phyloP scores from a whole-genome alignment of 2,329 filamentous ascomycete genomes.

The Colletotrichum viniferum region DNA sequence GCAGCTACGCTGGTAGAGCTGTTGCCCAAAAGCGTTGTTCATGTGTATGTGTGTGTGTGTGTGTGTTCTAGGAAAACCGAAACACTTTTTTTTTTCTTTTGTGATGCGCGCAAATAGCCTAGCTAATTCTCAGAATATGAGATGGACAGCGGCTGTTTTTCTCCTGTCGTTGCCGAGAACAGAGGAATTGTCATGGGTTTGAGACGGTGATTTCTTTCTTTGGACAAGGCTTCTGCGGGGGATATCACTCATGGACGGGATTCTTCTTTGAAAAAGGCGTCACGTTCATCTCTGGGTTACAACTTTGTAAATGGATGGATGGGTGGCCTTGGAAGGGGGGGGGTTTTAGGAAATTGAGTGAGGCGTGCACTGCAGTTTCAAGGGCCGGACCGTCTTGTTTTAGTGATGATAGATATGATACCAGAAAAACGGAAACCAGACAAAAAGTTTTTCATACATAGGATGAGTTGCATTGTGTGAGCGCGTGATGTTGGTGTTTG shows the following conservation, averaged over 20 bases:
- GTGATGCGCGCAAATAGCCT: neutral
- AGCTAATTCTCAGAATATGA: neutral
- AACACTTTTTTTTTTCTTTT: neutral
- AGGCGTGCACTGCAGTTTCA: neutral
- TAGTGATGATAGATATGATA: constrained; percentile 10
- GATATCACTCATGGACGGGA: neutral
- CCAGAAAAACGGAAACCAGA: neutral
- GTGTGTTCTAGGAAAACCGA: neutral
- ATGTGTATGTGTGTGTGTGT: neutral
- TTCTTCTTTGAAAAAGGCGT: neutral
- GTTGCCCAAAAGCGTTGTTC: neutral
- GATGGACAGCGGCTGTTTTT: neutral
- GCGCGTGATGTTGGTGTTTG: neutral
- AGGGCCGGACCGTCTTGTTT: neutral
- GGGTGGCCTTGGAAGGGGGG: neutral
- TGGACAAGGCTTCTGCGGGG: neutral
- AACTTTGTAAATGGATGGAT: neutral
- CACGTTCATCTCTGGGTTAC: neutral
- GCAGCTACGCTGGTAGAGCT: constrained; percentile 12
- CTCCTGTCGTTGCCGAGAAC: neutral
- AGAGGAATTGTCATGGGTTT: neutral
- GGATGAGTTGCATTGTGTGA: neutral
- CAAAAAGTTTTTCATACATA: neutral
- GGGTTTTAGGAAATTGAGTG: neutral
- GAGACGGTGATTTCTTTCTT: neutral